Base-by-base conservation (phyloP, 1,284 basidiomycete genomes). In the Pascua guehoae region DNA sequence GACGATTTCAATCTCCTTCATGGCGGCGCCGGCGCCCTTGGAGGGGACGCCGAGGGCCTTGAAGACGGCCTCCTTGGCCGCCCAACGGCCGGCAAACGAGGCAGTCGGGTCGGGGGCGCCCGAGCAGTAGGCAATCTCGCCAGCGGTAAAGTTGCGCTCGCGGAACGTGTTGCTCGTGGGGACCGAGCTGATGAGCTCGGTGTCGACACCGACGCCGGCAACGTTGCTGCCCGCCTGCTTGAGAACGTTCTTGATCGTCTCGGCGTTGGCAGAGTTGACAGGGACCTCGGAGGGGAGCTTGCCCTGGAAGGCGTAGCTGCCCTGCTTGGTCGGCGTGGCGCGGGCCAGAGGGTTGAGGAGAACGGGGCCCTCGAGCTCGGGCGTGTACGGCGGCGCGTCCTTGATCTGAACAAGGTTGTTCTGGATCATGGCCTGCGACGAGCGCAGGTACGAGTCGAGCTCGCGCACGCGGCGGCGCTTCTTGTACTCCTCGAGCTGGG, bases 1-100 rank as follows among this genome's bases (percentile, higher is more conserved):
- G 60, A 95, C 80, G 66, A 98, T 95, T 79, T 98, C 96, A 65
- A 98, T 97, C 63, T 98, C 94, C 78, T 89, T 91, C 88, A 98
- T 88, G 32, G 88, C 82, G 15, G 95, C 92, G 14, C 85, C 90
- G 8, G 93, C 91, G 44, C 96, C 96, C 78, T 93, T 89, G 7
- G 90, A 93, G 17, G 86, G 80, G 43, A 94, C 88, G 39, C 90
- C 89, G 14, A 98, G 84, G n/a, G 92, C 89, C 81, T 98, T 98
- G 86, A 98, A 97, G 59, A 94, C 89, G 12, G 94, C 95, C 77
- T 98, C 96, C 78, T 98, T 98, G 49, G 92, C 94, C 48, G 86
- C 90, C 93, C 96, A 98, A 63, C 94, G 88, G 51, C 90, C 94
- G 41, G 94, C 93, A 73, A 96, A 94, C 10, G 94, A 97, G 4